Evolutionary conservation across 148 eudicot species (phyloP), one percentile per base, ranked within the genome.

Genomic region (Fagopyrum homotropicum): DNA sequence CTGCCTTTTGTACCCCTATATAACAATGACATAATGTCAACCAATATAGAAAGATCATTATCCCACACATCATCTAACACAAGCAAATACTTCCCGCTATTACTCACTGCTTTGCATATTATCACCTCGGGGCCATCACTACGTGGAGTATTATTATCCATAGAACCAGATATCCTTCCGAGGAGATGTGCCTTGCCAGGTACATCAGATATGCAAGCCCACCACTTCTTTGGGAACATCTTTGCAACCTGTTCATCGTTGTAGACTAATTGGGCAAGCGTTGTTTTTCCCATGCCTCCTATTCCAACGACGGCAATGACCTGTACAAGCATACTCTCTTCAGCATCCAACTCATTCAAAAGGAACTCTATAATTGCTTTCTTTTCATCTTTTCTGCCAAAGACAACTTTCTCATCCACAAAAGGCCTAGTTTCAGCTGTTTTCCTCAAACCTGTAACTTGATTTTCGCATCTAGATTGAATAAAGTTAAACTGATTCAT

Each of bases 61-160:
- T 73, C 69, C 80, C 80, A 74, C 17, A 78, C 45, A 52, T 78
- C 77, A 52, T 78, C 80, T 45, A 78, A 64, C 5, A 73, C 77
- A 63, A 78, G 60, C 64, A 78, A 9, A 44, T 35, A 69, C 44
- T 52, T 68, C 50, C 52, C 54, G 12, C 72, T 40, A 5, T 7
- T 45, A 7, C 70, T 52, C 44, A 35, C 30, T 26, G 68, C 9
- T 29, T 29, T 8, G 30, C 22, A 26, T 12, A 61, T 7, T 10
- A 0, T 6, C 30, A 26, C 9, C 68, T 29, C 22, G 0, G 3
- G 68, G 26, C 26, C 26, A 15, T 76, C 46, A 2, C 10, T 48
- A 69, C 15, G 1, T 45, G 0, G 44, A 45, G 1, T 26, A 45
- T 0, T 45, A 7, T 45, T n/a, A n/a, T 48, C 4, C 6, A 72